Evolutionary conservation across 192 early-diverging fungal genomes (phyloP).

Genomic region (Haplosporangium gracile): DNA sequence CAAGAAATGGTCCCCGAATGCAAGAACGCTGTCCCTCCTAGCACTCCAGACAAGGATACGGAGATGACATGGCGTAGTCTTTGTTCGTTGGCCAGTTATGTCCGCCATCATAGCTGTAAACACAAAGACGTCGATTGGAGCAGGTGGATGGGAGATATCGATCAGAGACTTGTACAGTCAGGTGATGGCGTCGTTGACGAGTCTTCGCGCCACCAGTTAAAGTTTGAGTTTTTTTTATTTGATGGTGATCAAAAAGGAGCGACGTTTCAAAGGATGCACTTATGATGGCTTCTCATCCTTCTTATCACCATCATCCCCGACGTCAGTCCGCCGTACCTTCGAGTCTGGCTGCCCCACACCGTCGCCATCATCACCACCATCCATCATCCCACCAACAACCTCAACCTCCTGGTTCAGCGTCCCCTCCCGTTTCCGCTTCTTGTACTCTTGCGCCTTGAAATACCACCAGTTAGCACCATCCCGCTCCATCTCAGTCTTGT

Average conservation of each 20-base stretch:
- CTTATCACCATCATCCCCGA: not conserved
- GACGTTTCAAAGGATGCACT: not conserved
- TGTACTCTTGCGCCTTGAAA: constrained; percentile 49
- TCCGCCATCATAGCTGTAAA: not conserved
- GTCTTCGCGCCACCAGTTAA: not conserved
- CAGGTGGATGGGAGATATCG: not conserved
- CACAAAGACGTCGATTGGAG: not conserved
- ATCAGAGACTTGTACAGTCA: not conserved
- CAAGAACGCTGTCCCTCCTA: not conserved
- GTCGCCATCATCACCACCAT: not conserved
- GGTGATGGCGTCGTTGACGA: not conserved
- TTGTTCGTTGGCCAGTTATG: not conserved
- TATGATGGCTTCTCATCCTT: not conserved
- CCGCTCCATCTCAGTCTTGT: constrained; percentile 56
- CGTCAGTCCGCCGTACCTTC: not conserved
- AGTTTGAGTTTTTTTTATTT: not conserved
- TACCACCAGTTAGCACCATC: constrained; percentile 55
- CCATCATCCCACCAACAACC: not conserved
- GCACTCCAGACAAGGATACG: not conserved
- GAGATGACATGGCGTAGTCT: not conserved
- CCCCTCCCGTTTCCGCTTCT: constrained; percentile 48
- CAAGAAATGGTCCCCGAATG: not conserved
- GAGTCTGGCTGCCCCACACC: not conserved
- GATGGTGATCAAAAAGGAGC: not conserved
- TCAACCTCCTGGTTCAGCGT: constrained; percentile 11